Base-by-base conservation (phyloP, 73 alveolate species). In the Breviolum minutum region DNA sequence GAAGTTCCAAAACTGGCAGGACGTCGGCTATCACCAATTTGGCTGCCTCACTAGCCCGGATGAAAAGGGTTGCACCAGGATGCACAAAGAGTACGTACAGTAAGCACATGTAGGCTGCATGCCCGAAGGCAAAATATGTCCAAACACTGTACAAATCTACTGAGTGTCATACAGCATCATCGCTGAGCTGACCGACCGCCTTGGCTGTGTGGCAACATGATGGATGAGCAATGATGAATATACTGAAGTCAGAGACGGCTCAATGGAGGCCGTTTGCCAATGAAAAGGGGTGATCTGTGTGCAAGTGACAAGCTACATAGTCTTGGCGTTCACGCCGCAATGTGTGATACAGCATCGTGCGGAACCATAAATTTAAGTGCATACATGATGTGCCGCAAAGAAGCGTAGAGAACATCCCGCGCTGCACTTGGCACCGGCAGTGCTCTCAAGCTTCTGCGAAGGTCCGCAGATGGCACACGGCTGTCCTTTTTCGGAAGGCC, bases 381-480 rank as follows among this genome's bases (percentile, higher is more conserved):
- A 40, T 40, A 40, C 54, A 40, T 14, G 13, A 77, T 77, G 63
- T 81, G 71, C 70, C 30, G 76, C 87, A 40, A 60, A 62, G 76
- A n/a, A 8, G 19, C 92, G 60, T 61, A 61, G 19, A 83, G 92
- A 76, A 83, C 92, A 13, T 61, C 76, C 14, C 76, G 40, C 17
- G 88, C 88, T 9, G 63, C 66, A 22, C 26, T 22, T 61, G 76
- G 71, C 76, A 61, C 92, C n/a, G 92, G 92, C 92, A 83, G 60
- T 8, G 61, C 76, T 19, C n/a, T 13, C 92, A 83, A 83, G 76
- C 76, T 22, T 83, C 92, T 14, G 29, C 92, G 73, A 62, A 83
- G 92, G 76, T 83, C 92, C 26, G 92, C 8, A 20, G 91, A 83
- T 61, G 92, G 11, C 66, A 81, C 69, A 48, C 48, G 11, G 69